Evolutionary conservation across 129 eudicot genomes (phyloP).

Genomic region (Pseudognaphalium luteoalbum): DNA sequence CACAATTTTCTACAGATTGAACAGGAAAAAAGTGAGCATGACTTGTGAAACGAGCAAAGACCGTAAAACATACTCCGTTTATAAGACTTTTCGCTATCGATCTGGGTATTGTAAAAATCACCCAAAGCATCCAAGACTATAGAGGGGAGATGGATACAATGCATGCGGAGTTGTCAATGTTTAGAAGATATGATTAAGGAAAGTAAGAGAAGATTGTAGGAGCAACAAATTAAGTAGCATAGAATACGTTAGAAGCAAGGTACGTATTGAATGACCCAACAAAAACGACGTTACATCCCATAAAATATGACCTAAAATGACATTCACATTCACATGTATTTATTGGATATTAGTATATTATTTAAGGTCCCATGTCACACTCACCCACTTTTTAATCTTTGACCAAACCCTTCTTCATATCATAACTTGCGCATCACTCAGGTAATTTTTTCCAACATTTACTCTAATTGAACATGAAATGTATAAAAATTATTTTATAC

Average conservation of each 20-base stretch:
- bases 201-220: constrained; percentile 5
- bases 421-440: constrained; percentile 3
- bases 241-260: constrained; percentile 41
- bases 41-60: background rate
- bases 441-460: constrained; percentile 1
- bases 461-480: background rate
- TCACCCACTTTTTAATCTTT: constrained; percentile 17
- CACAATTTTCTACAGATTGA: background rate
- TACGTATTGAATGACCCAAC: constrained; percentile 14
- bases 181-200: background rate
- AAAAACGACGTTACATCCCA: constrained; percentile 36
- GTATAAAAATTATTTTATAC: too few relatives aligned
- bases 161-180: constrained; percentile 19
- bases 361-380: constrained; percentile 31
- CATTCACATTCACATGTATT: constrained; percentile 16
- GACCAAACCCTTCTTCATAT: constrained; percentile 2
- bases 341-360: background rate
- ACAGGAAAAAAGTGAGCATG: background rate
- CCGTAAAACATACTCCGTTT: too few relatives aligned
- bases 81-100: background rate
- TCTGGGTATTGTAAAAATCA: background rate
- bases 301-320: constrained; percentile 17
- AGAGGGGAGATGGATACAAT: background rate
- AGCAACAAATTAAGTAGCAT: background rate
- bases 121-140: background rate